phyloP scores from a whole-genome alignment of 1,284 basidiomycete species.

The Lentinus polychrous region DNA sequence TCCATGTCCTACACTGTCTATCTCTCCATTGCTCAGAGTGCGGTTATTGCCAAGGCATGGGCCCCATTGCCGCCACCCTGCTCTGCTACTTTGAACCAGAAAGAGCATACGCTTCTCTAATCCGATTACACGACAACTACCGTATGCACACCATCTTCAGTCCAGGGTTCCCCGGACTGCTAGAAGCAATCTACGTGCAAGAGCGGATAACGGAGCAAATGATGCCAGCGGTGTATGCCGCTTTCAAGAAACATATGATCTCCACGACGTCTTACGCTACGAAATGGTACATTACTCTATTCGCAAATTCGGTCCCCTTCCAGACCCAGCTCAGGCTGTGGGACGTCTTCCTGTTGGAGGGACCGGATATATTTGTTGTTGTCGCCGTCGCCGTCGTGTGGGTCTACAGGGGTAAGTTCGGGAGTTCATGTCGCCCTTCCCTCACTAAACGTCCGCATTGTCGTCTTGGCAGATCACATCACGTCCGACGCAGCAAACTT shows the following conservation, averaged over 20 bases:
- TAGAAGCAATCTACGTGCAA: slow-evolving; percentile 93
- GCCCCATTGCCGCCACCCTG: slow-evolving; percentile 91
- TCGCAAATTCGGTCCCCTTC: slow-evolving; percentile 94
- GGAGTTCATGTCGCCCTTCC: background rate
- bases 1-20: slow-evolving; percentile 92
- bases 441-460: background rate
- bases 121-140: slow-evolving; percentile 85
- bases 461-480: slow-evolving; percentile 55
- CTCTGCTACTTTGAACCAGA: slow-evolving; percentile 91
- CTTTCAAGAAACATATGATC: slow-evolving; percentile 84
- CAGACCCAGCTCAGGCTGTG: slow-evolving; percentile 91
- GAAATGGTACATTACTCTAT: slow-evolving; percentile 99
- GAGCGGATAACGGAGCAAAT: slow-evolving; percentile 78
- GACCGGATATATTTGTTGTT: slow-evolving; percentile 82
- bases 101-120: slow-evolving; percentile 78
- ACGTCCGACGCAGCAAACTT: slow-evolving; percentile 75
- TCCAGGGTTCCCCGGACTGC: slow-evolving; percentile 92
- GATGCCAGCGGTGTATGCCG: slow-evolving; percentile 84
- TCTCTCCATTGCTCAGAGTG: slow-evolving; percentile 82
- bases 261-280: slow-evolving; percentile 94
- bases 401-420: slow-evolving; percentile 69
- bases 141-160: slow-evolving; percentile 85
- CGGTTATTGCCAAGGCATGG: slow-evolving; percentile 99
- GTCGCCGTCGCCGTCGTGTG: slow-evolving; percentile 86
- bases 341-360: slow-evolving; percentile 91